phyloP scores from a whole-genome alignment of 768 basidiomycete species.

The Russula sp. region DNA sequence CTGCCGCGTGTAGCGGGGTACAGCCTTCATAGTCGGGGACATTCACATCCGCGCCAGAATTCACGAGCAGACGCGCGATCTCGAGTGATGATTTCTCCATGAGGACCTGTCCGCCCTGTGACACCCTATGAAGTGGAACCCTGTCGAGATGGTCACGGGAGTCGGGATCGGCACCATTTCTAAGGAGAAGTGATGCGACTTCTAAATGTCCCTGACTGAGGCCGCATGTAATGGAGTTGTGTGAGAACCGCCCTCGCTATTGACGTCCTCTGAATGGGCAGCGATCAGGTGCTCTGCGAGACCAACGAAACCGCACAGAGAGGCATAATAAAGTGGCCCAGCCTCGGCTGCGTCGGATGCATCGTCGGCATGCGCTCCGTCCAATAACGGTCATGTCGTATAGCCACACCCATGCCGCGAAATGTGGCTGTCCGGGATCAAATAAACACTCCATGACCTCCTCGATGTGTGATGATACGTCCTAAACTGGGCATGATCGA shows the following conservation, averaged over 20 bases:
- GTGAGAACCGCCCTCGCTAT: background rate
- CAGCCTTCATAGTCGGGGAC: background rate
- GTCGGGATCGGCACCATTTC: background rate
- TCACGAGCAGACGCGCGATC: background rate
- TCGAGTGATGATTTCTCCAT: background rate
- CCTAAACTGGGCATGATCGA: conserved; percentile 1
- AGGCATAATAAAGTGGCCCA: conserved; percentile 9
- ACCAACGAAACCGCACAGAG: conserved; percentile 10
- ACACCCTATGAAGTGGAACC: background rate
- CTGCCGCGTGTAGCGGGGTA: conserved; percentile 11
- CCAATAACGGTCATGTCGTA: conserved; percentile 17
- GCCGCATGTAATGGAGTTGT: background rate
- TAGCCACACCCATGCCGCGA: conserved; percentile 18
- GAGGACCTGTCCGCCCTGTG: background rate
- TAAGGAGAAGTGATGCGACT: background rate
- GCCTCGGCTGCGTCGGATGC: background rate
- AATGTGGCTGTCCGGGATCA: conserved; percentile 2
- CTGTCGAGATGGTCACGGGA: background rate
- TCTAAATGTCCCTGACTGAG: background rate
- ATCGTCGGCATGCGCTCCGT: background rate
- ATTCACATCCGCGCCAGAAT: background rate
- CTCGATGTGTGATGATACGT: background rate
- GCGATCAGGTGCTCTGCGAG: conserved; percentile 3
- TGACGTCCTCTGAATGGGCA: background rate
- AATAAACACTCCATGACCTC: conserved; percentile 5